A percentile compares a stretch with the other conserved stretches of the same genome.
phyloP scores from a whole-genome alignment of 768 basidiomycete genomes.

The Leucocoprinus birnbaumii region DNA sequence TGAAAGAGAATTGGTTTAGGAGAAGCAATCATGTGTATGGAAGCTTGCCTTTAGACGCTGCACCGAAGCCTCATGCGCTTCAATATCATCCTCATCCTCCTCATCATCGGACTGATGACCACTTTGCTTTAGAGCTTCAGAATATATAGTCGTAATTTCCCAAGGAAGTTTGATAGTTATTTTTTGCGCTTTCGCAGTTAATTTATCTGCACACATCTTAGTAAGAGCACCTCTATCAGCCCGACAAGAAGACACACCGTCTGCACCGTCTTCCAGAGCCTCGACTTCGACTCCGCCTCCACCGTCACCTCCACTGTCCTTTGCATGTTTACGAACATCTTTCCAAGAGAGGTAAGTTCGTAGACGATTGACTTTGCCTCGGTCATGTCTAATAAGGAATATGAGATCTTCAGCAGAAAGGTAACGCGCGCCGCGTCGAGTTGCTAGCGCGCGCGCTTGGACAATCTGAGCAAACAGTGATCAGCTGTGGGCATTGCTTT shows the following conservation, averaged over 20 bases:
- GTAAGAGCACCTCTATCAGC: not conserved
- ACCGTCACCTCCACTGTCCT: constrained; percentile 82
- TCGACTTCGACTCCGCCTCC: constrained; percentile 83
- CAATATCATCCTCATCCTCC: constrained; percentile 94
- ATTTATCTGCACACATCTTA: constrained; percentile 51
- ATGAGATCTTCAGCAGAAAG: constrained; percentile 93
- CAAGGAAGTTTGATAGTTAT: constrained; percentile 95
- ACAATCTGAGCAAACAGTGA: constrained; percentile 55
- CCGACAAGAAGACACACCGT: constrained; percentile 44
- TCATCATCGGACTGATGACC: constrained; percentile 90
- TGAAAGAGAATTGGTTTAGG: constrained; percentile 22
- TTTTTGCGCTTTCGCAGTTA: constrained; percentile 83
- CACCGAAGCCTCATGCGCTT: constrained; percentile 93
- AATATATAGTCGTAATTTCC: constrained; percentile 92
- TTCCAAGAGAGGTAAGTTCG: constrained; percentile 96
- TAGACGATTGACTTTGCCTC: constrained; percentile 90
- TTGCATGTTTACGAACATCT: constrained; percentile 93
- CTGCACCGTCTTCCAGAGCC: constrained; percentile 77
- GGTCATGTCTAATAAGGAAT: constrained; percentile 92
- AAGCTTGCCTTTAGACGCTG: constrained; percentile 70
- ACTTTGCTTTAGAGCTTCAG: constrained; percentile 73
- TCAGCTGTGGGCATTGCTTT: not conserved
- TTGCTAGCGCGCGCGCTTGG: constrained; percentile 83
- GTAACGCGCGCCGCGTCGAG: constrained; percentile 79
- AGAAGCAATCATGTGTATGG: not conserved